A percentile compares a stretch with the other conserved stretches of the same genome.
Evolutionary conservation across 805 yeast species (phyloP).

Genomic region (Wickerhamiella bombiphila): DNA sequence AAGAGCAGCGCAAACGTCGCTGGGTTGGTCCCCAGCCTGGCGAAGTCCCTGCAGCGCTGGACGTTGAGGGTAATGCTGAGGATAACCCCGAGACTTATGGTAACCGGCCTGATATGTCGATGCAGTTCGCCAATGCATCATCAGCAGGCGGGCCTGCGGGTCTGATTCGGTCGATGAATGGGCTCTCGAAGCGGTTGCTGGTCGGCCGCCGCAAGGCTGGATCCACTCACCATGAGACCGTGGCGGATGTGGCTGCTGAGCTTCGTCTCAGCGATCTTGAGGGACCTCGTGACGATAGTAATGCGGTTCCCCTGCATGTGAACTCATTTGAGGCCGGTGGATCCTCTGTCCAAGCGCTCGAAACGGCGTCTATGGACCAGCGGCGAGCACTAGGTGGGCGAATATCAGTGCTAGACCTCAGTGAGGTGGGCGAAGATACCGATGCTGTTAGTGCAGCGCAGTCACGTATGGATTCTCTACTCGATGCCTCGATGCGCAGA

Average conservation of each 20-base stretch:
- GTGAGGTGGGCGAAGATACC: slow-evolving; percentile 39
- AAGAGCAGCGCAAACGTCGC: slow-evolving; percentile 34
- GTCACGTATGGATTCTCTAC: slow-evolving; percentile 3
- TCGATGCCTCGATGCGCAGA: background rate
- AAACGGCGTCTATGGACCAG: too few relatives aligned
- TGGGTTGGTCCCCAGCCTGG: slow-evolving; percentile 10
- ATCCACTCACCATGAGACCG: background rate
- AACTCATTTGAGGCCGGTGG: background rate
- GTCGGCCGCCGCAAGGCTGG: slow-evolving; percentile 23
- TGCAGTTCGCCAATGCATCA: slow-evolving; percentile 47
- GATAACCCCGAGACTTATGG: slow-evolving; percentile 69
- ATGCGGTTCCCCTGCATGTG: slow-evolving; percentile 56
- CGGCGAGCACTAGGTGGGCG: background rate
- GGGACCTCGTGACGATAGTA: slow-evolving; percentile 26
- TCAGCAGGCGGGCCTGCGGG: slow-evolving; percentile 47
- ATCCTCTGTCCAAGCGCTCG: background rate
- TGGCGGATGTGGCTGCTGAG: background rate
- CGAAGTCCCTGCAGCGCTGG: slow-evolving; percentile 41
- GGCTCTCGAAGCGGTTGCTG: slow-evolving; percentile 71
- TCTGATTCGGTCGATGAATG: slow-evolving; percentile 76
- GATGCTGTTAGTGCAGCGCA: slow-evolving; percentile 9
- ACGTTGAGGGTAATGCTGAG: slow-evolving; percentile 64
- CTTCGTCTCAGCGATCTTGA: background rate
- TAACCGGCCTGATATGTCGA: slow-evolving; percentile 75
- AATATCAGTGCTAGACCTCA: slow-evolving; percentile 40